Evolutionary conservation across 192 early-diverging fungal genomes (phyloP).

Genomic region (Entomortierella lignicola): DNA sequence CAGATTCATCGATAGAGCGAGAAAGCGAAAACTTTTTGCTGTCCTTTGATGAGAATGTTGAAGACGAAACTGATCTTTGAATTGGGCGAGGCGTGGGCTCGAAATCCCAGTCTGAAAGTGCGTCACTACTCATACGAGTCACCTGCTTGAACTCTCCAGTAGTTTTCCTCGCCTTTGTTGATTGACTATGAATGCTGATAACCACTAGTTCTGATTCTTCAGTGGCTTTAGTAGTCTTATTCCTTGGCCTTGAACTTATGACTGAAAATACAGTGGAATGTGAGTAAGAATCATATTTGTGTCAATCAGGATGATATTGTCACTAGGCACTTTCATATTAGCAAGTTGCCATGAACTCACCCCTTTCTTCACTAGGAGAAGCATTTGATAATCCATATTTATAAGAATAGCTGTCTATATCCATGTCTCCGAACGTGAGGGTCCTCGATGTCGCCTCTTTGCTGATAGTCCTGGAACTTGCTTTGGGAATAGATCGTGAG

Average conservation of each 20-base stretch:
- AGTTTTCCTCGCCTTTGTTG: neutral
- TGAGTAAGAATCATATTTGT: no score
- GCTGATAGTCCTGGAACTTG: neutral
- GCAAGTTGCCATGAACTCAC: no score
- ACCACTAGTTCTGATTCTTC: neutral
- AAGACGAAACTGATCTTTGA: no score
- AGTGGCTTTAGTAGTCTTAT: neutral
- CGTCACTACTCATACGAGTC: neutral
- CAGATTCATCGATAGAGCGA: no score
- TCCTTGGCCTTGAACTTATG: neutral
- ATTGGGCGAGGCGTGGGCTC: conserved; percentile 1
- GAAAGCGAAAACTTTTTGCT: no score
- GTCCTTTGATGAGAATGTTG: no score
- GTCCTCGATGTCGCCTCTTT: neutral
- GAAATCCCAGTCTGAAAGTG: conserved; percentile 30
- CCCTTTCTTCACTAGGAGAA: no score
- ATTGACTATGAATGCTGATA: conserved; percentile 5
- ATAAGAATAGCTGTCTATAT: no score
- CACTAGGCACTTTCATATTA: no score
- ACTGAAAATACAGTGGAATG: neutral
- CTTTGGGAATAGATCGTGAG: neutral
- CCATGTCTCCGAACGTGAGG: no score
- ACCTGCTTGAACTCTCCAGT: neutral
- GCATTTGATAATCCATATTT: no score
- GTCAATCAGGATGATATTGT: neutral